Conservation (phyloP, 257 asterid genomes). For the Craterostigma plantagineum region DNA sequence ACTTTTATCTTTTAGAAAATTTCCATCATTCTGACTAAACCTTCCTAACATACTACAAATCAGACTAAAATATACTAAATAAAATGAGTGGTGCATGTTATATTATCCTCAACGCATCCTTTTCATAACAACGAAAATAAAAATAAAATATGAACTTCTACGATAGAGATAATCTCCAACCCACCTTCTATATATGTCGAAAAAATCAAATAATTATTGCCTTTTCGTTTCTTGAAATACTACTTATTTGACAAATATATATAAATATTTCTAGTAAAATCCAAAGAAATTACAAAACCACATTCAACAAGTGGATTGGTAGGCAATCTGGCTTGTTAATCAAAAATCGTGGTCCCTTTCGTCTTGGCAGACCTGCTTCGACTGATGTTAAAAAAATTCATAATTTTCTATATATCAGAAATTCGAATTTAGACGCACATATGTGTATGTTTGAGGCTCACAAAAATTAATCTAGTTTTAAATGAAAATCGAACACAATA, state of each 20-base stretch:
- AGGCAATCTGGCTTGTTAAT: conserved; percentile 7
- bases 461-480: neutral
- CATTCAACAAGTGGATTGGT: conserved; percentile 11
- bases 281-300: neutral
- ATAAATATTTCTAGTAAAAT: neutral
- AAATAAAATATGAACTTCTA: neutral
- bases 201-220: too few species aligned
- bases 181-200: too few species aligned
- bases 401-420: too few species aligned
- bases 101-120: conserved; percentile 16
- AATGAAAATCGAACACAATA: too few species aligned
- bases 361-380: conserved; percentile 13
- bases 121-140: conserved; percentile 8
- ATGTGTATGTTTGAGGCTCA: neutral
- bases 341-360: conserved; percentile 24
- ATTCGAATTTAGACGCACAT: neutral
- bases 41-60: conserved; percentile 3
- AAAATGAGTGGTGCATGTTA: conserved; percentile 16
- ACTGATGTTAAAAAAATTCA: conserved; percentile 4
- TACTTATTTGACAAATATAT: too few species aligned
- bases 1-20: conserved; percentile 8
- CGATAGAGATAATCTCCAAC: too few species aligned
- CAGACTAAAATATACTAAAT: neutral
- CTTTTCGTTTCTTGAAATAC: too few species aligned
- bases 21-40: conserved; percentile 1